Evolutionary conservation across 2,329 filamentous ascomycete species (phyloP), one percentile per base, ranked within the genome.

Genomic region (Aspergillus sp.): DNA sequence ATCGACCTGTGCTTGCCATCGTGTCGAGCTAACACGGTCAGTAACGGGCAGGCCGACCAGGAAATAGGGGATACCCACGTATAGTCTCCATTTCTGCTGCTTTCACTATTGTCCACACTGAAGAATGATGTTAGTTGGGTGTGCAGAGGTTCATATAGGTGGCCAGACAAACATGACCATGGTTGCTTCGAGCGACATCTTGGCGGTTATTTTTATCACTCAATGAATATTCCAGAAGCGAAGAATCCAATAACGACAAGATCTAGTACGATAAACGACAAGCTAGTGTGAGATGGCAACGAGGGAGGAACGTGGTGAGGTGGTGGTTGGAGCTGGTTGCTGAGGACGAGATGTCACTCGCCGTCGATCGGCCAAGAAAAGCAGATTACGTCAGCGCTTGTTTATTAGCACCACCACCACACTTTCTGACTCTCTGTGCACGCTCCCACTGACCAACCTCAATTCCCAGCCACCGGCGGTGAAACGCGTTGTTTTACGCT

Each of bases 181-280:
- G 54, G 94, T 94, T 75, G 93, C 94, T 83, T 98, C 93, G 72
- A 98, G 84, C 73, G 85, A 87, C 93, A 98, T 98, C 65, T 78
- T 90, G 82, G 69, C 72, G 69, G 69, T 61, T 54, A 48, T 56
- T 46, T 45, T 46, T 42, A 42, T 42, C 51, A 39, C 34, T 45
- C 7, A 33, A n/a, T 8, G n/a, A 19, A 3, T 5, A 4, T 19
- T 19, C 19, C n/a, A 36, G n/a, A 36, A 7, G n/a, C 26, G 26
- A 2, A n/a, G 7, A 8, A 47, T 47, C 35, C 44, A 32, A 9
- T 29, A 7, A 42, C 6, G 10, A 42, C 7, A 5, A 19, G n/a
- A 19, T 12, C 19, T 19, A 19, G 19, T 19, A 19, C 19, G 19
- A 19, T 19, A 19, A 19, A 19, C 19, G 19, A 19, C 19, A 19